phyloP scores from a whole-genome alignment of 129 eudicot species.

The Lactuca saligna region DNA sequence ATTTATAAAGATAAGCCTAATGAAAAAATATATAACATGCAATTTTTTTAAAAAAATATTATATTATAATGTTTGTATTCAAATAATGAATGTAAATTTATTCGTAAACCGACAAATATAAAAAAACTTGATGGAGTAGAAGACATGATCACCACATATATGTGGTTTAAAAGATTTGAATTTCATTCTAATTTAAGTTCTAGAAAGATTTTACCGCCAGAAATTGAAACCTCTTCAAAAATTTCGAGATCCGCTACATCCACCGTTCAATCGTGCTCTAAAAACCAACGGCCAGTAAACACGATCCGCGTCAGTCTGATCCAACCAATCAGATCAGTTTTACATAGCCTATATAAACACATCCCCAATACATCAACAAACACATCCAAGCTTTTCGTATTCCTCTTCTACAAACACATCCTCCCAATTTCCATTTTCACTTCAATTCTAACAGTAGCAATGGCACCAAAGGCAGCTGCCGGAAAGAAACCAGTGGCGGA shows the following conservation, averaged over 20 bases:
- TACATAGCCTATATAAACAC: slow-evolving; percentile 7
- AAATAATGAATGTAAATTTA: no score
- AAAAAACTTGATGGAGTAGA: no score
- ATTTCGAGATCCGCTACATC: not conserved
- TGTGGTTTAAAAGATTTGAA: no score
- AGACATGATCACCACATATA: no score
- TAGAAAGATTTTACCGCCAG: slow-evolving; percentile 3
- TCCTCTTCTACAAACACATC: not conserved
- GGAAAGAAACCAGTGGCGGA: slow-evolving; percentile 32
- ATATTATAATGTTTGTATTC: no score
- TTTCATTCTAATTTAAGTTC: no score
- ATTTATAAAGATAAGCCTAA: no score
- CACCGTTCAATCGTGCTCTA: not conserved
- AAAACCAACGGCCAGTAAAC: slow-evolving; percentile 24
- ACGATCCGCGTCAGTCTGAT: slow-evolving; percentile 8
- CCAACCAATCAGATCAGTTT: slow-evolving; percentile 18
- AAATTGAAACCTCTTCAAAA: not conserved
- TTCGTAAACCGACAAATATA: no score
- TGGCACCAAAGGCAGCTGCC: slow-evolving; percentile 30
- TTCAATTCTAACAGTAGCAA: slow-evolving; percentile 7
- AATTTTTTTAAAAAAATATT: no score
- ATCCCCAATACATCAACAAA: not conserved
- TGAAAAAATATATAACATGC: no score
- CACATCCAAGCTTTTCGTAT: not conserved
- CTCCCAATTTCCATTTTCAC: not conserved